Evolutionary conservation across 495 filamentous ascomycete species (phyloP).

Genomic region (Lentithecium fluviatile): DNA sequence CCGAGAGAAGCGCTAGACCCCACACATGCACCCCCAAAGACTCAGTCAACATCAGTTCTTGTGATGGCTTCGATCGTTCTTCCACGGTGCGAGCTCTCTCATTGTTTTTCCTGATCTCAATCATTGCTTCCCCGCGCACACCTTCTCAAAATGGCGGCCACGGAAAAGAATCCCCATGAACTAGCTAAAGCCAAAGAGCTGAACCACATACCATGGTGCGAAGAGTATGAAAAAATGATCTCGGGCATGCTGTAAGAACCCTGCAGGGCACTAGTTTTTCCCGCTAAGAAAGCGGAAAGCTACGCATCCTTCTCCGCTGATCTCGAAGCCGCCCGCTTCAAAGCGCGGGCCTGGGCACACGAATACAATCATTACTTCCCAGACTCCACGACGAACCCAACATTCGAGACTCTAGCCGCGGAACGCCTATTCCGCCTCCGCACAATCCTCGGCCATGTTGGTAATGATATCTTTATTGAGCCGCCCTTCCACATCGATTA

Average conservation of each 20-base stretch:
- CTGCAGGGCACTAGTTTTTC: neutral
- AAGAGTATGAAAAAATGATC: slow-evolving; percentile 57
- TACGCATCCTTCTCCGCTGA: slow-evolving; percentile 49
- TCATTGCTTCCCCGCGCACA: no score
- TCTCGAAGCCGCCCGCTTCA: slow-evolving; percentile 48
- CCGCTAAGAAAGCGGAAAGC: neutral
- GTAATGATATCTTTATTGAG: slow-evolving; percentile 75
- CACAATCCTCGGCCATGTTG: slow-evolving; percentile 47
- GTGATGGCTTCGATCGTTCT: no score
- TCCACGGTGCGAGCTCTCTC: no score
- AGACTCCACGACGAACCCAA: slow-evolving; percentile 19
- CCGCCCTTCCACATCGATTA: slow-evolving; percentile 91
- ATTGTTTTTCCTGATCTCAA: no score
- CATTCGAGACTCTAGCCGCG: slow-evolving; percentile 37
- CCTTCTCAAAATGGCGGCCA: slow-evolving; percentile 44
- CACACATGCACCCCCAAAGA: no score
- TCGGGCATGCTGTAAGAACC: slow-evolving; percentile 52
- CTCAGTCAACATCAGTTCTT: no score
- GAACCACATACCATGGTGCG: slow-evolving; percentile 47
- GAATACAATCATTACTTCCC: slow-evolving; percentile 54
- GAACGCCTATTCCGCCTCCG: slow-evolving; percentile 41
- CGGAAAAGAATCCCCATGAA: slow-evolving; percentile 48
- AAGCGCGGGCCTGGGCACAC: slow-evolving; percentile 45
- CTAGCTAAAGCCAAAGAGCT: slow-evolving; percentile 49
- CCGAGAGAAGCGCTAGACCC: no score